A percentile compares a stretch with the other conserved stretches of the same genome.
Evolutionary conservation across 768 basidiomycete species (phyloP).

Genomic region (Pulveroboletus sp.): DNA sequence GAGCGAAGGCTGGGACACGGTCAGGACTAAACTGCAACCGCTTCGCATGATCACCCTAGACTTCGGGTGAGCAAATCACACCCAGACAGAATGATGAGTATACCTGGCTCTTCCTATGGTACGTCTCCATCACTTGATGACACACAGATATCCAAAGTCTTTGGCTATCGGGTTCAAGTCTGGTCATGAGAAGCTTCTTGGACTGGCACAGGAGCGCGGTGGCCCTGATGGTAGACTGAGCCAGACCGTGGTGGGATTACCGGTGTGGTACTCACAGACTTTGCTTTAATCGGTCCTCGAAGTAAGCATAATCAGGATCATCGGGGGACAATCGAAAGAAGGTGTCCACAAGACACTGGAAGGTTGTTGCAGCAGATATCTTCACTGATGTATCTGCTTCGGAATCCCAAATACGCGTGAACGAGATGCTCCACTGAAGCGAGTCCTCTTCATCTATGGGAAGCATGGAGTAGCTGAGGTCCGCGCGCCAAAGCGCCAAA

Average conservation of each 20-base stretch:
- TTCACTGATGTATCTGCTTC: conserved; percentile 64
- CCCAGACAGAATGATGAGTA: conserved; percentile 8
- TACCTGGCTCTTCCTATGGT: conserved; percentile 47
- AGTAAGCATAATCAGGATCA: conserved; percentile 35
- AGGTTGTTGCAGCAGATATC: conserved; percentile 50
- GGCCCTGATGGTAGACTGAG: conserved; percentile 14
- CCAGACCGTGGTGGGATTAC: neutral
- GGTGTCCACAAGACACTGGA: conserved; percentile 42
- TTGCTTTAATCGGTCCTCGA: conserved; percentile 43
- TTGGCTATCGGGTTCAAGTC: conserved; percentile 59
- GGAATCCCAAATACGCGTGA: conserved; percentile 56
- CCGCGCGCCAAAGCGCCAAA: conserved; percentile 64
- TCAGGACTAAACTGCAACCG: conserved; percentile 47
- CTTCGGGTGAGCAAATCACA: conserved; percentile 4
- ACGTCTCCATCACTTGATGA: conserved; percentile 56
- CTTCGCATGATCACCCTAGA: conserved; percentile 42
- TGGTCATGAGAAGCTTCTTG: conserved; percentile 54
- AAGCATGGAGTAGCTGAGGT: conserved; percentile 51
- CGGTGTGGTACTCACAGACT: conserved; percentile 41
- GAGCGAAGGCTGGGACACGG: conserved; percentile 59
- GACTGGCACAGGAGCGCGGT: conserved; percentile 42
- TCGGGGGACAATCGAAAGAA: conserved; percentile 41
- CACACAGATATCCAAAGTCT: conserved; percentile 66
- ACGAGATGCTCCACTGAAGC: conserved; percentile 44
- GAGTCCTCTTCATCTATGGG: conserved; percentile 40